Base-by-base conservation (phyloP, 164 flowering plant genomes). In the Umbellularia californica region DNA sequence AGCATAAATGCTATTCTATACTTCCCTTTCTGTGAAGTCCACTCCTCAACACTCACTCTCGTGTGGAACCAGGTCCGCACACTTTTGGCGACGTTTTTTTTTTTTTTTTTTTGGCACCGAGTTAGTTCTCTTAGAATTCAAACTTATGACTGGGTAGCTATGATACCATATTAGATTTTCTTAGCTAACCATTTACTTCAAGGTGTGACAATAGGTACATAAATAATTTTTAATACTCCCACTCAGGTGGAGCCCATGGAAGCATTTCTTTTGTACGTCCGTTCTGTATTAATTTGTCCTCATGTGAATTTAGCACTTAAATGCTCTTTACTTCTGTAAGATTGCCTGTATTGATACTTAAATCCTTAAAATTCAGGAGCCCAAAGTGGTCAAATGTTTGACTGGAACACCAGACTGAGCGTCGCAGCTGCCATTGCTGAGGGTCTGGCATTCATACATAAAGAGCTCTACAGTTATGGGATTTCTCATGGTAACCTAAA, bases 401-500 rank as follows among this genome's bases (percentile, higher is more conserved):
- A 85, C 33, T 91, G 93, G 96, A 85, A 75, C 50, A 85, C 84
- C 83, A 86, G 93, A 75, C 76, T 91, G 58, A 72, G 25, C 50
- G 70, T 83, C 23, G 90, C 96, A 65, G 83, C 86, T 10, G 80
- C 72, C 23, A 68, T 84, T 15, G 82, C 90, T 1, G 81, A 84
- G 55, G 88, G 88, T 10, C 58, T 90, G 75, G 87, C 87, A 13
- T 85, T 68, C 82, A 83, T 88, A 89, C 92, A 90, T 67, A 69
- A 82, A 27, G 79, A 74, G 75, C 85, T 88, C 58, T 30, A 33
- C 9, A 79, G 72, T 27, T 84, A 83, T 28, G 84, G 82, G n/a
- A 87, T 87, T 47, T 78, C 84, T 47, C 96, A 90, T 77, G 91
- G 93, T 1, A 91, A 91, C 81, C 69, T 90, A 22, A 91, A 91